Conservation (phyloP, 169 alveolate species). For the Plasmodium inui region DNA sequence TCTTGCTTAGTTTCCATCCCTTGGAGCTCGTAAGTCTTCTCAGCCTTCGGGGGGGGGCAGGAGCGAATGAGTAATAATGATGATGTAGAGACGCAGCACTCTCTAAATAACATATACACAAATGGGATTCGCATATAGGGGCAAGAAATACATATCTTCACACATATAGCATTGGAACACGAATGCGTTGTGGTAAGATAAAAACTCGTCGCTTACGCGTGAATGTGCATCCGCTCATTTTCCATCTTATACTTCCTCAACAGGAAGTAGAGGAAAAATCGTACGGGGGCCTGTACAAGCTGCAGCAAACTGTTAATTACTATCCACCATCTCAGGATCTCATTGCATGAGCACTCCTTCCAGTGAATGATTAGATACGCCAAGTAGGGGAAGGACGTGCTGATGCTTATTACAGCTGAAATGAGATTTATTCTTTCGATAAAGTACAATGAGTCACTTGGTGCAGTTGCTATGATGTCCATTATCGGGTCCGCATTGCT, state of each 20-base stretch:
- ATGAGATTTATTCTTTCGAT: slow-evolving; percentile 73
- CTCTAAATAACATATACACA: background rate
- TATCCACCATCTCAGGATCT: slow-evolving; percentile 74
- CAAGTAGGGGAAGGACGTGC: slow-evolving; percentile 72
- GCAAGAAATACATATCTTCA: background rate
- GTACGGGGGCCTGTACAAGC: slow-evolving; percentile 69
- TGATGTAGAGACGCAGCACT: background rate
- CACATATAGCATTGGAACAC: background rate
- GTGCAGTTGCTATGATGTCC: slow-evolving; percentile 74
- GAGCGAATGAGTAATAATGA: background rate
- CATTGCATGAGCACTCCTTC: slow-evolving; percentile 76
- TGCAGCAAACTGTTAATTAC: slow-evolving; percentile 73
- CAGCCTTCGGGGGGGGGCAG: background rate
- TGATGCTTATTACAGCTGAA: slow-evolving; percentile 67
- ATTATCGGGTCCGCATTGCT: slow-evolving; percentile 74
- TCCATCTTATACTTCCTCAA: slow-evolving; percentile 68
- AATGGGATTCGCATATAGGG: background rate
- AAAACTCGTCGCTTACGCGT: slow-evolving; percentile 55
- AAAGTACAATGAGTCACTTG: slow-evolving; percentile 73
- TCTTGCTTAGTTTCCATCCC: slow-evolving; percentile 82
- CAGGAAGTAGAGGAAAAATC: slow-evolving; percentile 60
- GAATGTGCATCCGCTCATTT: slow-evolving; percentile 74
- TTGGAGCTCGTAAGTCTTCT: slow-evolving; percentile 79
- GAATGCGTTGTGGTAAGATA: background rate
- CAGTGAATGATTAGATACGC: slow-evolving; percentile 68